These are phyloP conservation scores for Phytomonas sp. DNA, from an alignment of 208 protist species.

Conservation along the genomic window DNA sequence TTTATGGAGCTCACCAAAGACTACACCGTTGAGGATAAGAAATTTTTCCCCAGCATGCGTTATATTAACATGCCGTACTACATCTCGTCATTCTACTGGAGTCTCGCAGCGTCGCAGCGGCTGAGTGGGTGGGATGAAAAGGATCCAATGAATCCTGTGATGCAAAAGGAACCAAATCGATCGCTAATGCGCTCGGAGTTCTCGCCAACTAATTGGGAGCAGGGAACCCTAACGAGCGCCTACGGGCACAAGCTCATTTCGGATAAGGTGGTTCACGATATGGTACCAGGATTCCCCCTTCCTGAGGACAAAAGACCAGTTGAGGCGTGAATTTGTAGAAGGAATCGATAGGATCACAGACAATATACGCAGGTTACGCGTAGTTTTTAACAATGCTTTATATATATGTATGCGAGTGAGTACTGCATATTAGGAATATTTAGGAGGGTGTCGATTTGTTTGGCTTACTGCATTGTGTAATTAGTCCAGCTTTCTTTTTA, in stretches of 20 bases:
- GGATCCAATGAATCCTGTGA: slow-evolving; percentile 79
- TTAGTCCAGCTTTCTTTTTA: background rate
- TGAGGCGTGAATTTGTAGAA: background rate
- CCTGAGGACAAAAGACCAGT: slow-evolving; percentile 80
- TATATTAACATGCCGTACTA: slow-evolving; percentile 77
- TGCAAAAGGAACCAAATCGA: slow-evolving; percentile 84
- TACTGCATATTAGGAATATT: too few relatives aligned
- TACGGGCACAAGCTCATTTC: slow-evolving; percentile 80
- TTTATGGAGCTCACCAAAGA: slow-evolving; percentile 89
- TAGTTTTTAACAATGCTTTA: too few relatives aligned
- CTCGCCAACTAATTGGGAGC: slow-evolving; percentile 85
- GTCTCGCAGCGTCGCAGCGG: slow-evolving; percentile 68
- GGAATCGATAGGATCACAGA: too few relatives aligned
- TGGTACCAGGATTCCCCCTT: slow-evolving; percentile 84
- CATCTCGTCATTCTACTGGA: slow-evolving; percentile 79
- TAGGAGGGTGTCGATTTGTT: too few relatives aligned
- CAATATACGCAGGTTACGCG: too few relatives aligned
- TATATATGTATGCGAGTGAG: too few relatives aligned
- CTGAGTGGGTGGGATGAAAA: slow-evolving; percentile 87
- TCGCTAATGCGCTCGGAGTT: slow-evolving; percentile 86
- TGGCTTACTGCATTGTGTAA: slow-evolving; percentile 2
- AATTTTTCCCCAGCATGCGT: slow-evolving; percentile 84
- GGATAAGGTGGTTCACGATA: slow-evolving; percentile 79
- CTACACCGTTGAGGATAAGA: slow-evolving; percentile 86
- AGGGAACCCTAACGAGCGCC: slow-evolving; percentile 76